Percentiles rank a stretch among this genome's conserved stretches.
Evolutionary conservation across 108 stramenopile species (phyloP).

Genomic region (Cyclotella choctawhatcheeana): DNA sequence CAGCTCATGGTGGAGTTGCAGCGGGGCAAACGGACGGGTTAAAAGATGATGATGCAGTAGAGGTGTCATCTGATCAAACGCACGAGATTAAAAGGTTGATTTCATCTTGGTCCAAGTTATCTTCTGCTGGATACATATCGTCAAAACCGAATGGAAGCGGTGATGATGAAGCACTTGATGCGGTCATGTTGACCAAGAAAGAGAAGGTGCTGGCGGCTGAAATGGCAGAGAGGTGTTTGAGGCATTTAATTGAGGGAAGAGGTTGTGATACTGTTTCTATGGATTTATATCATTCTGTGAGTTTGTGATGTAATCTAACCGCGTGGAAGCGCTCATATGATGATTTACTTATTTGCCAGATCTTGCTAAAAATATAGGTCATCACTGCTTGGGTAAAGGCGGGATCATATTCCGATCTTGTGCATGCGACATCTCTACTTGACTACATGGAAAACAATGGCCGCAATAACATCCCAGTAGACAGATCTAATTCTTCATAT

Average conservation of each 20-base stretch:
- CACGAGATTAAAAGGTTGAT: slow-evolving; percentile 27
- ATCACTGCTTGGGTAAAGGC: slow-evolving; percentile 33
- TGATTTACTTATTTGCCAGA: not conserved
- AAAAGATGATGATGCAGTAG: not conserved
- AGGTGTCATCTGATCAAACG: slow-evolving; percentile 16
- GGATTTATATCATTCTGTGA: slow-evolving; percentile 36
- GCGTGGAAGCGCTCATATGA: too few relatives aligned
- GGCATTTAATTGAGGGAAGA: slow-evolving; percentile 29
- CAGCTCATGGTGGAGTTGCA: not conserved
- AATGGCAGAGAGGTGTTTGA: slow-evolving; percentile 41
- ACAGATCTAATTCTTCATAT: too few relatives aligned
- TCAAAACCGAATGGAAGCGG: too few relatives aligned
- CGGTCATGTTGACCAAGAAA: slow-evolving; percentile 1
- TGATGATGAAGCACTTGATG: too few relatives aligned
- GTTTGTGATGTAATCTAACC: slow-evolving; percentile 1
- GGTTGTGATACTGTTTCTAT: slow-evolving; percentile 2
- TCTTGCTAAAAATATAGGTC: slow-evolving; percentile 1
- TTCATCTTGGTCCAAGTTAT: slow-evolving; percentile 33
- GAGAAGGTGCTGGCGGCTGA: slow-evolving; percentile 34
- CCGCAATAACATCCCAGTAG: too few relatives aligned
- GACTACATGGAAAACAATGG: slow-evolving; percentile 32
- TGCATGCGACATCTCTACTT: slow-evolving; percentile 28
- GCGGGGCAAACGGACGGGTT: not conserved
- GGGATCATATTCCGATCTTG: slow-evolving; percentile 11
- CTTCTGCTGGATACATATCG: not conserved